Conservation (phyloP, 805 yeast species). For the Blastobotrys peoriensis region DNA sequence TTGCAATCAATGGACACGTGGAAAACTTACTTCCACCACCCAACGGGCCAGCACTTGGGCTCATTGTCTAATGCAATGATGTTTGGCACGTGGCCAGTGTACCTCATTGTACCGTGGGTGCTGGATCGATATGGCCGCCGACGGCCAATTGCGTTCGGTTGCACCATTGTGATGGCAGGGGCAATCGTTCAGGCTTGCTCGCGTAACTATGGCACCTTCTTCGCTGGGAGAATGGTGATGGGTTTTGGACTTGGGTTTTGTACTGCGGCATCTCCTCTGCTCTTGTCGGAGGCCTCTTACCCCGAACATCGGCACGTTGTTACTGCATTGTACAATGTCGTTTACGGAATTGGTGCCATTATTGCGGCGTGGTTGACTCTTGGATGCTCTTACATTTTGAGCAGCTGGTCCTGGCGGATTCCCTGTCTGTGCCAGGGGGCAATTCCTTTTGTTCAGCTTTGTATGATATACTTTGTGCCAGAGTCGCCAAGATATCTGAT, state of each 20-base stretch:
- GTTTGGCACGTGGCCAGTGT: constrained; percentile 67
- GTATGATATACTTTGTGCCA: constrained; percentile 56
- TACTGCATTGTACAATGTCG: constrained; percentile 62
- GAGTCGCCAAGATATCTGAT: constrained; percentile 84
- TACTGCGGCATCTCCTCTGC: constrained; percentile 70
- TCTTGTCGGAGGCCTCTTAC: constrained; percentile 68
- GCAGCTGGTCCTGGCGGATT: constrained; percentile 57
- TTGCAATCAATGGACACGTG: constrained; percentile 22
- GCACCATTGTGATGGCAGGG: constrained; percentile 49
- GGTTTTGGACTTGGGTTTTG: constrained; percentile 72
- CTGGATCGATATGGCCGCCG: constrained; percentile 60
- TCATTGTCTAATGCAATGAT: constrained; percentile 17
- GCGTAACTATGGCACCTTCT: constrained; percentile 52
- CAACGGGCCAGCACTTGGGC: constrained; percentile 13
- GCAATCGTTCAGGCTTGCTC: constrained; percentile 41
- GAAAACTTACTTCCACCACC: constrained; percentile 10
- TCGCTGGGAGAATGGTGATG: constrained; percentile 61
- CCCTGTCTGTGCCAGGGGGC: constrained; percentile 66
- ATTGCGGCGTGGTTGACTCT: constrained; percentile 72
- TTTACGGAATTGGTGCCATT: constrained; percentile 64
- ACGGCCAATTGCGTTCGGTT: constrained; percentile 46
- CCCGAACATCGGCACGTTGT: constrained; percentile 53
- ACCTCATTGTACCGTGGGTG: constrained; percentile 49
- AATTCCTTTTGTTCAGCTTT: constrained; percentile 52
- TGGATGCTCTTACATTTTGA: constrained; percentile 51